phyloP scores from a whole-genome alignment of 2,329 filamentous ascomycete species.

The Lachnellula suecica region DNA sequence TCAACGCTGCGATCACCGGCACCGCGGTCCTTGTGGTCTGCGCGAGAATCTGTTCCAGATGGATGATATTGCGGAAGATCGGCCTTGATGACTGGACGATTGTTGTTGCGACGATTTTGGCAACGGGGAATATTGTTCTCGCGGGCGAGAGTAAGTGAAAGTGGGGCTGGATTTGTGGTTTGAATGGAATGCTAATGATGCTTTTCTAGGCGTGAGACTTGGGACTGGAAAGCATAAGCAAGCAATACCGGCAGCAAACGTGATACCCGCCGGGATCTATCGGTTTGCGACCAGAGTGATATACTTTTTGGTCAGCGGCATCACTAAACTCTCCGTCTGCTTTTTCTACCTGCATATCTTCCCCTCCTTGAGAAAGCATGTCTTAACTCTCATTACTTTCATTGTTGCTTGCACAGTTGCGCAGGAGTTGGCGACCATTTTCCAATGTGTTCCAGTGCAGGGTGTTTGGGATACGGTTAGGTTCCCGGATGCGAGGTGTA shows the following conservation, averaged over 20 bases:
- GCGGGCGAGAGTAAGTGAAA: neutral
- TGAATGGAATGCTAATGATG: neutral
- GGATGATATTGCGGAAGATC: neutral
- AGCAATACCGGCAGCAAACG: neutral
- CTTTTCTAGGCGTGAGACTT: neutral
- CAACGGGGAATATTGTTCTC: slow-evolving; percentile 2
- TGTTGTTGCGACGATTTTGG: slow-evolving; percentile 1
- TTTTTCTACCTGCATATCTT: slow-evolving; percentile 2
- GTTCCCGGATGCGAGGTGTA: neutral
- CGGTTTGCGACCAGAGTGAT: slow-evolving; percentile 1
- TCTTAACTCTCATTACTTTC: neutral
- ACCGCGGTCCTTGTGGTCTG: neutral
- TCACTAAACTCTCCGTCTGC: slow-evolving; percentile 1
- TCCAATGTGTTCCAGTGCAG: slow-evolving; percentile 2
- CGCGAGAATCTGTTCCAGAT: neutral
- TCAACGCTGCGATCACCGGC: neutral
- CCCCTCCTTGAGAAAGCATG: neutral
- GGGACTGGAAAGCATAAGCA: slow-evolving; percentile 3
- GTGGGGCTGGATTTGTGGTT: neutral
- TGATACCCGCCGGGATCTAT: slow-evolving; percentile 2
- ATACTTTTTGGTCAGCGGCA: slow-evolving; percentile 2
- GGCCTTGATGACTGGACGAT: slow-evolving; percentile 3
- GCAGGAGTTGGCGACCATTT: slow-evolving; percentile 1
- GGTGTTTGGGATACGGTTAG: neutral
- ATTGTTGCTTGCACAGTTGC: slow-evolving; percentile 2